Evolutionary conservation across 1,284 basidiomycete genomes (phyloP).

Genomic region (Mycosarcoma mackinlayi): DNA sequence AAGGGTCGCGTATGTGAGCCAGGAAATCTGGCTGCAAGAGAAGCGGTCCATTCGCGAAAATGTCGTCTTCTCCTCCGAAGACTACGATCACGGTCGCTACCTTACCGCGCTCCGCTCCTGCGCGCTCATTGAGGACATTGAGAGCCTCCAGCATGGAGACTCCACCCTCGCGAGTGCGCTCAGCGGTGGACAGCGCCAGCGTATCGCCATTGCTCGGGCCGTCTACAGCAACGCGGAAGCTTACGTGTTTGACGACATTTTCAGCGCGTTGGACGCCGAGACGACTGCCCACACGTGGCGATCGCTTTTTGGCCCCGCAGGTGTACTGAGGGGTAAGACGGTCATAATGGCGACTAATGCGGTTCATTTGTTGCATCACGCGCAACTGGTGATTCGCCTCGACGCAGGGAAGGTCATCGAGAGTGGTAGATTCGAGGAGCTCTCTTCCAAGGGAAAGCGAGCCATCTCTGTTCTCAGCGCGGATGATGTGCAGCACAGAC

Average conservation of each 20-base stretch:
- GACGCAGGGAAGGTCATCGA: slow-evolving; percentile 52
- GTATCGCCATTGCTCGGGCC: slow-evolving; percentile 62
- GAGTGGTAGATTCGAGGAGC: slow-evolving; percentile 38
- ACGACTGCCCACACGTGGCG: slow-evolving; percentile 72
- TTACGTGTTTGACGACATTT: slow-evolving; percentile 64
- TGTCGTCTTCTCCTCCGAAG: slow-evolving; percentile 56
- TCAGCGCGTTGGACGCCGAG: slow-evolving; percentile 74
- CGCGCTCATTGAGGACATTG: slow-evolving; percentile 56
- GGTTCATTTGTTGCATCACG: slow-evolving; percentile 46
- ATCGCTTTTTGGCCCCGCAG: slow-evolving; percentile 37
- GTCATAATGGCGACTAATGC: slow-evolving; percentile 58
- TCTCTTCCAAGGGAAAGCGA: slow-evolving; percentile 49
- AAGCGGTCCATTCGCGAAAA: slow-evolving; percentile 58
- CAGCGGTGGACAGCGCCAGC: slow-evolving; percentile 63
- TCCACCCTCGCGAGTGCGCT: slow-evolving; percentile 56
- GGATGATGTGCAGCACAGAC: slow-evolving; percentile 38
- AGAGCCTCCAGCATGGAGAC: slow-evolving; percentile 56
- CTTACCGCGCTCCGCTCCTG: slow-evolving; percentile 52
- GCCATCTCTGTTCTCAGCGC: slow-evolving; percentile 47
- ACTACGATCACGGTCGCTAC: slow-evolving; percentile 56
- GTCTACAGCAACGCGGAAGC: slow-evolving; percentile 59
- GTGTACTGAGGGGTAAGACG: slow-evolving; percentile 45
- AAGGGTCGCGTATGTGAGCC: slow-evolving; percentile 58
- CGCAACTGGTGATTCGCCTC: slow-evolving; percentile 37
- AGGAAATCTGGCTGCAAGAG: slow-evolving; percentile 60